Evolutionary conservation across 257 asterid species (phyloP).

Genomic region (Lithospermum erythrorhizon): DNA sequence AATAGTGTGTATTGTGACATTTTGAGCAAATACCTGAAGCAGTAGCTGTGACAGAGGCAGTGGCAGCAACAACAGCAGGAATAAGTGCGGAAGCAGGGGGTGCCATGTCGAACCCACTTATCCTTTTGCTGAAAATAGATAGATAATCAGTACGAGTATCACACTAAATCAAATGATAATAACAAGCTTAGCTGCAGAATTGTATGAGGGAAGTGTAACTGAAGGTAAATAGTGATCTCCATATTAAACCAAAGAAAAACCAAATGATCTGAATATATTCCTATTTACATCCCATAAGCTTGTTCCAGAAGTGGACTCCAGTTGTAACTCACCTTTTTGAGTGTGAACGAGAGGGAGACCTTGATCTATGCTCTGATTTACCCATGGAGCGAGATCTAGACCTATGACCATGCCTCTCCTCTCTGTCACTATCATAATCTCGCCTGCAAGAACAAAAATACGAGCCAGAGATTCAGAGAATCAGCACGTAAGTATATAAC

Average conservation of each 20-base stretch:
- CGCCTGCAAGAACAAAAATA: constrained; percentile 31
- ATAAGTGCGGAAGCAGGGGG: constrained; percentile 65
- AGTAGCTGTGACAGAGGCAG: not conserved
- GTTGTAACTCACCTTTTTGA: constrained; percentile 57
- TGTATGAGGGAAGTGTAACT: not conserved
- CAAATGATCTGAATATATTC: not conserved
- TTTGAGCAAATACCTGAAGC: constrained; percentile 41
- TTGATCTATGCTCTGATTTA: constrained; percentile 57
- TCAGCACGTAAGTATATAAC: not conserved
- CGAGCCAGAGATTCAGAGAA: not conserved
- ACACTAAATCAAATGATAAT: not conserved
- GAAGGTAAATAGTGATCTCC: not conserved
- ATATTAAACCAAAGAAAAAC: not conserved
- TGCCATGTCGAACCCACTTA: constrained; percentile 97
- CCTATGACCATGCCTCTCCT: constrained; percentile 52
- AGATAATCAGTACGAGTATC: not conserved
- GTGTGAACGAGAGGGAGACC: constrained; percentile 80
- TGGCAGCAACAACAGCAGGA: constrained; percentile 29
- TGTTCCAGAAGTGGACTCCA: not conserved
- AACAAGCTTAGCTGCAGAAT: not conserved
- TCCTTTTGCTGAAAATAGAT: constrained; percentile 47
- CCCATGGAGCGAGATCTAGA: constrained; percentile 64
- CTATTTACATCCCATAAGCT: not conserved
- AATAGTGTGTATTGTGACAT: constrained; percentile 9
- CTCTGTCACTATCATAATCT: constrained; percentile 62